A percentile compares a stretch with the other conserved stretches of the same genome.
Evolutionary conservation across 2,329 filamentous ascomycete species (phyloP).

Genomic region (Neonectria magnoliae): DNA sequence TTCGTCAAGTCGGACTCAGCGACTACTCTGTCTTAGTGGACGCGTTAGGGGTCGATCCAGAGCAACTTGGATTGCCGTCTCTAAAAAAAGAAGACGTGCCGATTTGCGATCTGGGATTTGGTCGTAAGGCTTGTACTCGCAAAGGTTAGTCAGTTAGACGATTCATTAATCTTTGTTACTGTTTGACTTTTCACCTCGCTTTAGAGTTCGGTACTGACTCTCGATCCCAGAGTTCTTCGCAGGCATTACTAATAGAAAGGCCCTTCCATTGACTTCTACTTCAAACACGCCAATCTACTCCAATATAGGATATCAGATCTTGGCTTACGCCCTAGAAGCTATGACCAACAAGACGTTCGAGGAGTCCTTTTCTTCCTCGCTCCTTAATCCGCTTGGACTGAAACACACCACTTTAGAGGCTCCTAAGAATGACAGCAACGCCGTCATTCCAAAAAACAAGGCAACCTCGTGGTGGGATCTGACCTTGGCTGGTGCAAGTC

Average conservation of each 20-base stretch:
- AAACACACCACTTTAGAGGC: constrained; percentile 14
- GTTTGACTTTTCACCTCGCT: neutral
- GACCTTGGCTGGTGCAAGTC: neutral
- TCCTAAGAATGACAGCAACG: constrained; percentile 14
- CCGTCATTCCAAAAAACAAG: constrained; percentile 12
- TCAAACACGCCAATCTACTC: constrained; percentile 22
- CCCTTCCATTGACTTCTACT: constrained; percentile 2
- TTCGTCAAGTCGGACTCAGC: neutral
- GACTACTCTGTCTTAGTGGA: neutral
- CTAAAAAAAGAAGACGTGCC: neutral
- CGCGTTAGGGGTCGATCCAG: neutral
- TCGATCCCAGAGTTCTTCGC: constrained; percentile 2
- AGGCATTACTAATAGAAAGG: neutral
- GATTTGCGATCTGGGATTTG: neutral
- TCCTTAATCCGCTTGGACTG: constrained; percentile 11
- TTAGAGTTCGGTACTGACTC: neutral
- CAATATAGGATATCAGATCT: constrained; percentile 17
- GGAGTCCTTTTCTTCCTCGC: neutral
- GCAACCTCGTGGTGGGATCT: constrained; percentile 4
- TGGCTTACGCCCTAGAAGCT: constrained; percentile 16
- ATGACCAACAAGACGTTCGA: constrained; percentile 17
- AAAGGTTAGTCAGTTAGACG: neutral
- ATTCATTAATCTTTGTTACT: neutral
- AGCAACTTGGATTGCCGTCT: neutral
- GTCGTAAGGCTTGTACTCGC: neutral